These are phyloP conservation scores for Hypoxylon sp. DNA, from an alignment of 2,329 filamentous ascomycete species.

Conservation along the genomic window DNA sequence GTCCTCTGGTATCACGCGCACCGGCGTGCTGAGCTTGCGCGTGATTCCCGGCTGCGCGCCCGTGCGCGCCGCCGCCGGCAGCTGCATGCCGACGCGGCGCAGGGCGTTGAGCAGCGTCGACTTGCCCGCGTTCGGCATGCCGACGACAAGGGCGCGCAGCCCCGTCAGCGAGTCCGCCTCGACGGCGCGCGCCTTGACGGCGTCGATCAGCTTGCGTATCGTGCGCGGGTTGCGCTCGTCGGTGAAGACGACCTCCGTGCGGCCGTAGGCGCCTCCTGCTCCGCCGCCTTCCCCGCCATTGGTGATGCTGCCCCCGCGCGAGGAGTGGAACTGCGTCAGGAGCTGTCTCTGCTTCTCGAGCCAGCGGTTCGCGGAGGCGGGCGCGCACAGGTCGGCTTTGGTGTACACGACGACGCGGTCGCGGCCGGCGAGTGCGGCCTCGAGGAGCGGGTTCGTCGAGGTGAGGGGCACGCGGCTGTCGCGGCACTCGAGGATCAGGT, in stretches of 20 bases:
- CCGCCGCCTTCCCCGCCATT: neutral
- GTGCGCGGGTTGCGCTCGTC: conserved; percentile 53
- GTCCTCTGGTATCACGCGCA: conserved; percentile 73
- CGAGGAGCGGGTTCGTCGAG: conserved; percentile 90
- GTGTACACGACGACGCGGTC: conserved; percentile 90
- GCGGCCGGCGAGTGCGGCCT: conserved; percentile 78
- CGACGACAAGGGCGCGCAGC: conserved; percentile 87
- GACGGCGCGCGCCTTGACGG: conserved; percentile 64
- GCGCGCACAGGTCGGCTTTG: conserved; percentile 79
- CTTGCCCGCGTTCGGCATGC: conserved; percentile 98
- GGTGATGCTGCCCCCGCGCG: conserved; percentile 45
- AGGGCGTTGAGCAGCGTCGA: conserved; percentile 92
- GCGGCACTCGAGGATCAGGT: conserved; percentile 92
- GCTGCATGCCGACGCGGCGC: conserved; percentile 72
- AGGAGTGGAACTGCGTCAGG: conserved; percentile 38
- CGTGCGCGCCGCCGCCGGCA: conserved; percentile 79
- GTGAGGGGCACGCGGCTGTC: conserved; percentile 92
- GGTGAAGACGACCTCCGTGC: conserved; percentile 58
- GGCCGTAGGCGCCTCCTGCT: neutral
- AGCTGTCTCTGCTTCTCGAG: conserved; percentile 36
- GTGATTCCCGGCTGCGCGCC: conserved; percentile 92
- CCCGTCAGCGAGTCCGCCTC: conserved; percentile 75
- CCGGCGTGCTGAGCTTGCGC: conserved; percentile 82
- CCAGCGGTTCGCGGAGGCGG: conserved; percentile 43
- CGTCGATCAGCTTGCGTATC: conserved; percentile 59